Base-by-base conservation (phyloP, 306 rosid species). In the Glycine soja region DNA sequence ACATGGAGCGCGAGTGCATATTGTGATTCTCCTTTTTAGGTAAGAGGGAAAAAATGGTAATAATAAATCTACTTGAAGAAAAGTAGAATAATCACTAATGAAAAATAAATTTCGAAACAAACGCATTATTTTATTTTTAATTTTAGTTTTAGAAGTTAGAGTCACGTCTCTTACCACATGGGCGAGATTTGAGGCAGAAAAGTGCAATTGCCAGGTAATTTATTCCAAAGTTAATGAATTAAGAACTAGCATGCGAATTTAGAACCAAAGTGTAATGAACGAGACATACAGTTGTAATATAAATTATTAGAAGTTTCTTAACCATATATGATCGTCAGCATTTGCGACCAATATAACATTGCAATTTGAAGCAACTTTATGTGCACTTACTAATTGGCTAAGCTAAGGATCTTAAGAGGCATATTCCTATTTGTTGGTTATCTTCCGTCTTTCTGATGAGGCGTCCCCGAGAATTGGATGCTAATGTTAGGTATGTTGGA, bases 401-500 rank as follows among this genome's bases (percentile, higher is more conserved):
- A 36, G 38, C 38, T 19, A 19, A 19, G 24, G 4, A 36, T 36
- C 38, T 36, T 36, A 36, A 36, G 38, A 36, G 18, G 46, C 4
- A 81, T 57, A 69, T 78, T 54, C 77, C 5, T 38, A 3, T 38
- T 38, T 38, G 0, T 38, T 38, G 59, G 48, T 34, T 46, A 53
- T 63, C 50, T 50, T 72, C 30, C 34, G 47, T 74, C 66, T 10
- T 59, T 61, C 3, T 30, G n/a, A 19, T 19, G 14, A 10, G 40
- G 6, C 62, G 19, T 30, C 7, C 7, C 18, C n/a, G 6, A 15
- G 43, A 70, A 18, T 63, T 54, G 40, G 45, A 16, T 71, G 85
- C 10, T 81, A 13, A 32, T 74, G 70, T 79, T 79, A 58, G 81
- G 87, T 84, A 61, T 15, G 74, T 43, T 34, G 65, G 65, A 48